These are phyloP conservation scores for Acanthamoeba healyi DNA, from an alignment of 208 protist genomes.

Conservation along the genomic window DNA sequence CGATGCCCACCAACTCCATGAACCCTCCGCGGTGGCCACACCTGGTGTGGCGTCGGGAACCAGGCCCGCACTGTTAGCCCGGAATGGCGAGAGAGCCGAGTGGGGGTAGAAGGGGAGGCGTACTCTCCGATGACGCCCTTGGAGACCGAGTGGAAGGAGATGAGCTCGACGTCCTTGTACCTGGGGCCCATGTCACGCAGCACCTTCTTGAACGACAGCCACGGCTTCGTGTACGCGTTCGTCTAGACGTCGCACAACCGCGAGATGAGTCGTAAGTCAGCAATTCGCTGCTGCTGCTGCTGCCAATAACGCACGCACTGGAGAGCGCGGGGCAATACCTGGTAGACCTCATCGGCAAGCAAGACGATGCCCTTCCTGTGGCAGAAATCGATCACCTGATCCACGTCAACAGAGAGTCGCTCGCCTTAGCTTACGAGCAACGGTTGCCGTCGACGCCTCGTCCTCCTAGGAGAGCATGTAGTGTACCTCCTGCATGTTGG, in stretches of 20 bases:
- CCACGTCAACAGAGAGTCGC: too few species aligned
- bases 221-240: constrained; percentile 88
- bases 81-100: neutral
- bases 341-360: constrained; percentile 99
- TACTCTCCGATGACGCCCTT: constrained; percentile 98
- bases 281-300: too few species aligned
- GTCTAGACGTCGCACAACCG: neutral
- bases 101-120: neutral
- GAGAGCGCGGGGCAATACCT: too few species aligned
- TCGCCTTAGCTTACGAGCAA: too few species aligned
- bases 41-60: constrained; percentile 24
- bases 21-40: constrained; percentile 99
- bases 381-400: constrained; percentile 92
- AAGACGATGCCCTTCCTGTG: constrained; percentile 92
- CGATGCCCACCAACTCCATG: constrained; percentile 92
- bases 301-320: too few species aligned
- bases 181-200: constrained; percentile 86
- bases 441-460: too few species aligned
- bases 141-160: constrained; percentile 98
- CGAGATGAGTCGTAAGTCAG: neutral
- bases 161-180: constrained; percentile 89
- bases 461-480: too few species aligned
- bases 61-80: too few species aligned
- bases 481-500: constrained; percentile 93
- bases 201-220: constrained; percentile 95